Base-by-base conservation (phyloP, 164 flowering plant species). In the Platanus orientalis region DNA sequence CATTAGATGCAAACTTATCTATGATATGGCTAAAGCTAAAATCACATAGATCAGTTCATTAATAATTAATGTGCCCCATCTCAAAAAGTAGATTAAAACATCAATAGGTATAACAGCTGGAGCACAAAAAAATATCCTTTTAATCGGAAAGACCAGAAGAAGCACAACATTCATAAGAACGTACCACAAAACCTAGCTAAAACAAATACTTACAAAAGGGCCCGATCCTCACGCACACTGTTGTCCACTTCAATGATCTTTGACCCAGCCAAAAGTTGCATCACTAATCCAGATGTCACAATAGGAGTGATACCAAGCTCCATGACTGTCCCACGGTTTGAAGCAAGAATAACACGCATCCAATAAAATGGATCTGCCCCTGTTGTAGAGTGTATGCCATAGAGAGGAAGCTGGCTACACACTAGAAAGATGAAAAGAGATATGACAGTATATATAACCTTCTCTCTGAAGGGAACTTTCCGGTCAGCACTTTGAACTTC, bases 321-420 rank as follows among this genome's bases (percentile, higher is more conserved):
- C 92, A 86, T 86, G 62, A 86, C 89, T 34, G 87, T 86, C 20
- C 92, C 89, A 58, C 92, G 84, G 62, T 63, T 86, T 7, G 91
- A 82, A 53, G 91, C 91, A 36, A 86, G 87, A 62, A 86, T 86
- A 34, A 82, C 87, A 58, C 86, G 84, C 88, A 85, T 85, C 88
- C 86, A 83, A 54, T 83, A 83, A 64, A 85, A 83, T 26, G 90
- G 88, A 69, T 86, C 91, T 19, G 85, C 88, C 1, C 87, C 87
- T 0, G 84, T 84, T 0, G 85, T 82, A 0, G 87, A 82, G 64
- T 84, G 88, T 71, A 84, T 84, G 52, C 91, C 91, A 79, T 86
- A 86, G 47, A 84, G 80, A 40, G 88, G 91, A 19, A 86, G 87
- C 74, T 86, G 88, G 70, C 88, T 86, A 71, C 91, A 86, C 7